Percentiles rank a stretch among this genome's conserved stretches.
Evolutionary conservation across 2,329 filamentous ascomycete genomes (phyloP).

Genomic region (Didymella arachidicola): DNA sequence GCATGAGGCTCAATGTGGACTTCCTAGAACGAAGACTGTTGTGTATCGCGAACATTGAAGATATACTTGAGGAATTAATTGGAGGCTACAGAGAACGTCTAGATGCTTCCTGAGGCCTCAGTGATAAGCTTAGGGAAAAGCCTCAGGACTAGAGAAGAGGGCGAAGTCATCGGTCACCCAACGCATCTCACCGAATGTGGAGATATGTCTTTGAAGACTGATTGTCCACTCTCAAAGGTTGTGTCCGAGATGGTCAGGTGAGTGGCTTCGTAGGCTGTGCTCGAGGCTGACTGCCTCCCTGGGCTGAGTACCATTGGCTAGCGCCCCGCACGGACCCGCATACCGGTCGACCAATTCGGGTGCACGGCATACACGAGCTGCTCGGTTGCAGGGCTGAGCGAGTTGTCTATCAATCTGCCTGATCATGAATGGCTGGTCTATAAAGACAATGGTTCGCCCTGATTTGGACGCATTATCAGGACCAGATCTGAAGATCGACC

Average conservation of each 20-base stretch:
- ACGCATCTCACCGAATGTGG: slow-evolving; percentile 2
- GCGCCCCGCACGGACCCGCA: slow-evolving; percentile 5
- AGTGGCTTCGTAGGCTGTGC: slow-evolving; percentile 8
- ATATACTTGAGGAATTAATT: too few relatives aligned
- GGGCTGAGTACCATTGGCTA: slow-evolving; percentile 3
- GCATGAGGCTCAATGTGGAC: not conserved
- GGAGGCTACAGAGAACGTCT: not conserved
- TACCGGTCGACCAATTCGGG: slow-evolving; percentile 21
- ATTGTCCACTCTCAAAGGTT: too few relatives aligned
- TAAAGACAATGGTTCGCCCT: slow-evolving; percentile 5
- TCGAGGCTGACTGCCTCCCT: slow-evolving; percentile 27
- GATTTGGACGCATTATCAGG: not conserved
- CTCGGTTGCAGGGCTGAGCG: slow-evolving; percentile 9
- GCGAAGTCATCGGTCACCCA: not conserved
- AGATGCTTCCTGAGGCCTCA: not conserved
- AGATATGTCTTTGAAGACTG: not conserved
- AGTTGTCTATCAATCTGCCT: not conserved
- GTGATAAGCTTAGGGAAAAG: not conserved
- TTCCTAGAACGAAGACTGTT: too few relatives aligned
- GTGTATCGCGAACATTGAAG: too few relatives aligned
- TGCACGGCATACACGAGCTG: not conserved
- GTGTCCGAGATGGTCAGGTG: too few relatives aligned
- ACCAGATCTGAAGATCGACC: not conserved
- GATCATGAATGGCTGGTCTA: not conserved
- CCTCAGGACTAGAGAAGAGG: not conserved